Conservation (phyloP, 176 grass and related monocot species). For the Eleusine coracana region DNA sequence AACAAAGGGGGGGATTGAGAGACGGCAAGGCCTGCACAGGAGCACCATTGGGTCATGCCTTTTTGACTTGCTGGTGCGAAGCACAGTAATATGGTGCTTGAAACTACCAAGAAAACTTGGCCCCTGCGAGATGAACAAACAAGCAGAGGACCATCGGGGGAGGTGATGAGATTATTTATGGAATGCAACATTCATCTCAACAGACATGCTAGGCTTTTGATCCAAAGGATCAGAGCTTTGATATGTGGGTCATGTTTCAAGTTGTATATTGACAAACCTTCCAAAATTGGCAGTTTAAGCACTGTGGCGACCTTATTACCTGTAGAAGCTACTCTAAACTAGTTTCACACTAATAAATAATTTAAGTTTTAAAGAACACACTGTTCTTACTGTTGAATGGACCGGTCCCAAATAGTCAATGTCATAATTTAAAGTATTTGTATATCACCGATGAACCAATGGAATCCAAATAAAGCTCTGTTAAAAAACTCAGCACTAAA, state of each 20-base stretch:
- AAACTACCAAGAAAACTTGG: conserved; percentile 53
- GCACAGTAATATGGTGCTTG: conserved; percentile 49
- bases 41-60: conserved; percentile 27
- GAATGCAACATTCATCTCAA: conserved; percentile 32
- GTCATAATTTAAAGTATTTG: neutral
- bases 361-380: neutral
- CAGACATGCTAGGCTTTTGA: conserved; percentile 26
- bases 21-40: conserved; percentile 42
- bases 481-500: neutral
- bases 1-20: conserved; percentile 20
- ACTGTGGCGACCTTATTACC: conserved; percentile 7
- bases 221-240: conserved; percentile 46
- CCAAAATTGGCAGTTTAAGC: neutral
- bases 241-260: conserved; percentile 22
- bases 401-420: neutral
- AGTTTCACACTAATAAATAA: neutral
- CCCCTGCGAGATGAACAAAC: conserved; percentile 45
- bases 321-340: neutral
- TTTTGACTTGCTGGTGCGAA: conserved; percentile 50
- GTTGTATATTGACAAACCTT: conserved; percentile 22
- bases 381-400: neutral
- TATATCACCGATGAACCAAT: neutral
- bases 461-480: neutral
- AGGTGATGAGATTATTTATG: conserved; percentile 41
- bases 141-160: conserved; percentile 34